Percentiles rank a stretch among this genome's conserved stretches.
phyloP scores from a whole-genome alignment of 306 rosid genomes.

The Datisca glomerata region DNA sequence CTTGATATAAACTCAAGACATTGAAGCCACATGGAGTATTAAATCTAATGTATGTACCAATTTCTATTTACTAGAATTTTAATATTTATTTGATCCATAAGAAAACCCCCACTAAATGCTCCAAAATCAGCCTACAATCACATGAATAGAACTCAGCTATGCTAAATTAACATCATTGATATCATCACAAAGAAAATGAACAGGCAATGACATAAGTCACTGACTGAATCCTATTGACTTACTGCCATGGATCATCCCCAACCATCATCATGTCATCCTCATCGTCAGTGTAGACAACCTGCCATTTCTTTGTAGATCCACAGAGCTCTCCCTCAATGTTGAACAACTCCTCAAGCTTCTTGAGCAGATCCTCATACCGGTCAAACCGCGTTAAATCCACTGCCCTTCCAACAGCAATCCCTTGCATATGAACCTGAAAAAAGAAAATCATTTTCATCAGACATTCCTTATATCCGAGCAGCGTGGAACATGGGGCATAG shows the following conservation, averaged over 20 bases:
- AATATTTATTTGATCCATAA: too few relatives aligned
- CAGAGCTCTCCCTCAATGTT: constrained; percentile 78
- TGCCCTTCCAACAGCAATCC: constrained; percentile 98
- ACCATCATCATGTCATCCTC: constrained; percentile 99
- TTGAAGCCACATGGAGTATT: too few relatives aligned
- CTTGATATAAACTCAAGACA: too few relatives aligned
- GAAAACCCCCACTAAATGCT: too few relatives aligned
- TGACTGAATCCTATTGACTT: constrained; percentile 25
- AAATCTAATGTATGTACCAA: too few relatives aligned
- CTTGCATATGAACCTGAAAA: constrained; percentile 94
- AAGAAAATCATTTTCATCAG: not conserved
- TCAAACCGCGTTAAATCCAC: constrained; percentile 81
- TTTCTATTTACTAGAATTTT: too few relatives aligned
- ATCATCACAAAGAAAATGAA: too few relatives aligned
- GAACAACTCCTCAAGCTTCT: constrained; percentile 85
- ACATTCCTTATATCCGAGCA: not conserved
- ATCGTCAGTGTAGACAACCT: constrained; percentile 85
- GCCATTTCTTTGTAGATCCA: constrained; percentile 71
- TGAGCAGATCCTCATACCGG: constrained; percentile 61
- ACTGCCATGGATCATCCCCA: constrained; percentile 99
- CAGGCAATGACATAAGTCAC: too few relatives aligned
- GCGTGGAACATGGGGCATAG: too few relatives aligned
- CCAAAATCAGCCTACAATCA: too few relatives aligned
- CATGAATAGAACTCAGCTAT: too few relatives aligned
- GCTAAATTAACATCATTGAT: too few relatives aligned